Conservation (phyloP, 1,284 basidiomycete species). For the Leccinum pachyderme region DNA sequence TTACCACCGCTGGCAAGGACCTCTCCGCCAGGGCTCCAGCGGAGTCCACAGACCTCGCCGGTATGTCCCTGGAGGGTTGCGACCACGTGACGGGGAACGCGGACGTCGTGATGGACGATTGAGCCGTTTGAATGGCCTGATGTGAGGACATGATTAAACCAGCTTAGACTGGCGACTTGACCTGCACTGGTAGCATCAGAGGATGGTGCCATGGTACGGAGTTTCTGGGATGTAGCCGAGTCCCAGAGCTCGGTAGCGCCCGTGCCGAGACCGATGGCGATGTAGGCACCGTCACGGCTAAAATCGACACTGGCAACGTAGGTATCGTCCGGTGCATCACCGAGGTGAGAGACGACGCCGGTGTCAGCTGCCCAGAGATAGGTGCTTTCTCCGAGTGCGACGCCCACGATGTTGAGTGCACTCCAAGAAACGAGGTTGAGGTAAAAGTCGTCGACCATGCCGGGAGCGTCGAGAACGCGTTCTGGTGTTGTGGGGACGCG, state of each 20-base stretch:
- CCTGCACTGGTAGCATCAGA: constrained; percentile 37
- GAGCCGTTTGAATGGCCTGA: constrained; percentile 89
- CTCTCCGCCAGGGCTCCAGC: constrained; percentile 83
- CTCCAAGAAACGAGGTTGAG: constrained; percentile 94
- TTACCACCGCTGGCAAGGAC: constrained; percentile 93
- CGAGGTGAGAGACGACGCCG: constrained; percentile 78
- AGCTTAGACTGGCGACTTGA: constrained; percentile 80
- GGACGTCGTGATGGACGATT: constrained; percentile 93
- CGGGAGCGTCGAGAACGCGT: constrained; percentile 92
- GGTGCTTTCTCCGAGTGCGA: constrained; percentile 78
- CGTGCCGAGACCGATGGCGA: constrained; percentile 82
- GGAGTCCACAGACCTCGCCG: constrained; percentile 85
- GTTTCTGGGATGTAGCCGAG: constrained; percentile 73
- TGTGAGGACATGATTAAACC: constrained; percentile 84
- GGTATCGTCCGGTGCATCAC: constrained; percentile 69
- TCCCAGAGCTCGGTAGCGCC: constrained; percentile 98
- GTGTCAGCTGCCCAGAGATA: constrained; percentile 96
- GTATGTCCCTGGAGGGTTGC: constrained; percentile 86
- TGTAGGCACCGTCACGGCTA: constrained; percentile 83
- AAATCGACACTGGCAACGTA: constrained; percentile 84
- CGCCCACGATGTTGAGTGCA: constrained; percentile 81
- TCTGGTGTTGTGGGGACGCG: constrained; percentile 85
- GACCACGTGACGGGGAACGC: constrained; percentile 84
- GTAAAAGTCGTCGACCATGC: constrained; percentile 96
- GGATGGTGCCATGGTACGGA: constrained; percentile 78